Percentiles rank a stretch among this genome's conserved stretches.
phyloP scores from a whole-genome alignment of 257 asterid species.

The Solanum ossicruentum region DNA sequence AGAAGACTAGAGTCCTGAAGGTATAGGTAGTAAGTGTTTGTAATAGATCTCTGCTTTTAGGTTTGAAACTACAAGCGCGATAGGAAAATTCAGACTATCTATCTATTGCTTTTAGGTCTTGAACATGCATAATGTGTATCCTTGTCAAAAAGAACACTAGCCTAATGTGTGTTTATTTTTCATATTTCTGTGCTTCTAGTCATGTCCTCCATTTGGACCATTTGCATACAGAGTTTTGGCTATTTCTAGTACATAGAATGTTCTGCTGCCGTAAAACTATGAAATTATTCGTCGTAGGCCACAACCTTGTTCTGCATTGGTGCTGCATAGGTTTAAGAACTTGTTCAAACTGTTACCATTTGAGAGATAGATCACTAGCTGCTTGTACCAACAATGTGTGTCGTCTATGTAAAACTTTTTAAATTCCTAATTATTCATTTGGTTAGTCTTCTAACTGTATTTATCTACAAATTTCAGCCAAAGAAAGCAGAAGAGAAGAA shows the following conservation, averaged over 20 bases:
- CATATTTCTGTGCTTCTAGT: neutral
- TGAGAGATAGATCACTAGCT: neutral
- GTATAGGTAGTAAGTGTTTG: neutral
- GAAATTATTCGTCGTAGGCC: neutral
- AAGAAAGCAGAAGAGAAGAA: conserved; percentile 12
- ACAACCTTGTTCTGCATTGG: neutral
- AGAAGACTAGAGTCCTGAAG: neutral
- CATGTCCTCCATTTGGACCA: neutral
- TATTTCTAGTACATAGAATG: neutral
- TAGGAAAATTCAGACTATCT: neutral
- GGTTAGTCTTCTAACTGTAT: neutral
- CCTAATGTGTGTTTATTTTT: neutral
- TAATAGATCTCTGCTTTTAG: neutral
- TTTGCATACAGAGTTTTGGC: neutral
- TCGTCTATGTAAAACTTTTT: neutral
- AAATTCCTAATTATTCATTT: neutral
- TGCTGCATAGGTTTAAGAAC: neutral
- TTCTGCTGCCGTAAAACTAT: neutral
- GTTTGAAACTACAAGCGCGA: neutral
- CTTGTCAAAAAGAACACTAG: neutral
- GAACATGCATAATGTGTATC: neutral
- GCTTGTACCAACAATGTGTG: neutral
- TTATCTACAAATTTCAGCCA: neutral
- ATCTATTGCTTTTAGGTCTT: neutral
- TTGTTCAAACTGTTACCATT: neutral